A percentile compares a stretch with the other conserved stretches of the same genome.
Evolutionary conservation across 1,139 yeast species (phyloP).

Genomic region (Scheffersomyces illinoinensis): DNA sequence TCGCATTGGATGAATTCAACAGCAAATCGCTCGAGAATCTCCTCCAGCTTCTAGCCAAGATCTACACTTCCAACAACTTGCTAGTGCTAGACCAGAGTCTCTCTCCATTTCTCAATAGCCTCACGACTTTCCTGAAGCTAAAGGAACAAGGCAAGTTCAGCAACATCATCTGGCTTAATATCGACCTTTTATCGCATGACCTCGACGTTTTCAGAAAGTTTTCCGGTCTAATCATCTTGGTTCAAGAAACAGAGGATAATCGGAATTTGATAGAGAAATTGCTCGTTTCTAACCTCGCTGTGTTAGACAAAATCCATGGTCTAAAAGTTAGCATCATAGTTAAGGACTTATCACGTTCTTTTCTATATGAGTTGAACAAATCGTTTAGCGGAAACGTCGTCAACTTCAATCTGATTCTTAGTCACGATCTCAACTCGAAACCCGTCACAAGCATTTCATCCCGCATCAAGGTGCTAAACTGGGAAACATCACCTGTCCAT

Average conservation of each 20-base stretch:
- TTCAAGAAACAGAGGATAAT: slow-evolving; percentile 20
- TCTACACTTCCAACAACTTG: slow-evolving; percentile 37
- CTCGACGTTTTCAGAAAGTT: slow-evolving; percentile 15
- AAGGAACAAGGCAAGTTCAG: slow-evolving; percentile 59
- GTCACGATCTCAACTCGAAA: slow-evolving; percentile 10
- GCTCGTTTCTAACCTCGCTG: neutral
- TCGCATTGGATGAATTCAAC: neutral
- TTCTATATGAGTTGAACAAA: slow-evolving; percentile 29
- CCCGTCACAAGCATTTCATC: slow-evolving; percentile 17
- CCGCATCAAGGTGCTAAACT: slow-evolving; percentile 28
- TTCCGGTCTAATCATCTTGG: slow-evolving; percentile 40
- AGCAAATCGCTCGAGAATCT: slow-evolving; percentile 20
- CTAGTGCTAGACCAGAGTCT: slow-evolving; percentile 58
- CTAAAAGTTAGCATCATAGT: slow-evolving; percentile 21
- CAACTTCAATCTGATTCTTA: slow-evolving; percentile 14
- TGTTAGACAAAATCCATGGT: neutral
- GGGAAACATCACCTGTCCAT: slow-evolving; percentile 34
- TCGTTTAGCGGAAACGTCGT: slow-evolving; percentile 19
- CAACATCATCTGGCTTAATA: slow-evolving; percentile 57
- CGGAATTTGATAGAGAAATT: slow-evolving; percentile 6
- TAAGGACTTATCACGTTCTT: slow-evolving; percentile 30
- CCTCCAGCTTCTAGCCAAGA: slow-evolving; percentile 22
- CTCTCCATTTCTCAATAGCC: slow-evolving; percentile 55
- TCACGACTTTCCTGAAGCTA: slow-evolving; percentile 60
- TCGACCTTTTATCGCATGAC: slow-evolving; percentile 9